These are phyloP conservation scores for Echria macrotheca DNA, from an alignment of 495 filamentous ascomycete genomes.

Conservation along the genomic window DNA sequence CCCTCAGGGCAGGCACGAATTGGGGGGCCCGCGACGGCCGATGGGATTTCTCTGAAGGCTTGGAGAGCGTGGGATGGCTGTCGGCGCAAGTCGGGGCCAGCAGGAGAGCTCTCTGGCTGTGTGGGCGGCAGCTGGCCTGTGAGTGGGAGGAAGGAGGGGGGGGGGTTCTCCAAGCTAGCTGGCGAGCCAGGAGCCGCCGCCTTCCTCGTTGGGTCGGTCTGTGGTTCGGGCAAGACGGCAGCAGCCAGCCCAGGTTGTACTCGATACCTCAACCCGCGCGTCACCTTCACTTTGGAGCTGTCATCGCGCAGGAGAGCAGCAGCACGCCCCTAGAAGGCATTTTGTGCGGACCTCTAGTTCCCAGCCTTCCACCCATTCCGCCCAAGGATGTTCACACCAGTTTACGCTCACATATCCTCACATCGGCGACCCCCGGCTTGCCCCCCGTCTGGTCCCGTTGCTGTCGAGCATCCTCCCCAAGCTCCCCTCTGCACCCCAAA, in stretches of 20 bases:
- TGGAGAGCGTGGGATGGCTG: conserved; percentile 12
- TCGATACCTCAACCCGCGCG: conserved; percentile 10
- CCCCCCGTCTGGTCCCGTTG: no score
- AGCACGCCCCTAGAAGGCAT: not conserved
- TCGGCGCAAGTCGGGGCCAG: conserved; percentile 14
- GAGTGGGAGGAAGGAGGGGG: not conserved
- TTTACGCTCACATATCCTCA: conserved; percentile 2
- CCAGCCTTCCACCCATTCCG: not conserved
- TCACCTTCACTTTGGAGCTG: conserved; percentile 2
- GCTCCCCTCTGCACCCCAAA: no score
- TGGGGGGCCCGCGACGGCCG: not conserved
- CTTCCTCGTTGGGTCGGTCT: conserved; percentile 13
- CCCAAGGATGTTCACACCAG: not conserved
- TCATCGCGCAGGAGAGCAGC: not conserved
- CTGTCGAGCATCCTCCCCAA: no score
- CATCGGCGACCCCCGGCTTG: conserved; percentile 13
- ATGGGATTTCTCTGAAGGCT: conserved; percentile 1
- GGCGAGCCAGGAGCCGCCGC: not conserved
- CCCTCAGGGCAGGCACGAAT: conserved; percentile 1
- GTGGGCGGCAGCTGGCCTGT: not conserved
- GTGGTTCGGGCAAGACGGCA: conserved; percentile 2
- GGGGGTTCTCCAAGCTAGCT: not conserved
- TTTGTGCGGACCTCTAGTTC: conserved; percentile 8
- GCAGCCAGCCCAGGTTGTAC: conserved; percentile 4
- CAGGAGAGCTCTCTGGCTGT: not conserved